phyloP scores from a whole-genome alignment of 1,284 basidiomycete genomes.

The Chalciporus sp. region DNA sequence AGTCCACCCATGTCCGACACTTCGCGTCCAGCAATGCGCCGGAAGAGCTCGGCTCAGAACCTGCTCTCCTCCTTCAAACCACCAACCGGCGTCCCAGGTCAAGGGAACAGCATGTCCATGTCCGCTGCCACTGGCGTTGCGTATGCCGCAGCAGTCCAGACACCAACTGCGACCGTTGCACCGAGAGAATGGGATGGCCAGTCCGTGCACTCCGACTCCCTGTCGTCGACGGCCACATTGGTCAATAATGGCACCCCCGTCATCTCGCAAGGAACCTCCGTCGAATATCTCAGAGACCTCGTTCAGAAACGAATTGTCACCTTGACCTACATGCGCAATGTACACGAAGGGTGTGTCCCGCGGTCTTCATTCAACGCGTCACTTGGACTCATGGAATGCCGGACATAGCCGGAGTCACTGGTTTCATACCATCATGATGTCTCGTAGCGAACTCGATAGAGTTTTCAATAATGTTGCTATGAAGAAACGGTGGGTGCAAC shows the following conservation, averaged over 20 bases:
- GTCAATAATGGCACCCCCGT: slow-evolving; percentile 35
- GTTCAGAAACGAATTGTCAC: slow-evolving; percentile 84
- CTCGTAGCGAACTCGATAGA: slow-evolving; percentile 69
- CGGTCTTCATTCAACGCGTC: not conserved
- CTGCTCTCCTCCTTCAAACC: slow-evolving; percentile 76
- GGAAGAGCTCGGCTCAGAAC: slow-evolving; percentile 84
- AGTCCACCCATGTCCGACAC: slow-evolving; percentile 33
- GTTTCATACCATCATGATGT: slow-evolving; percentile 86
- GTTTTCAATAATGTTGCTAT: slow-evolving; percentile 74
- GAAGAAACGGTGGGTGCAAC: slow-evolving; percentile 66
- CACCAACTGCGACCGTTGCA: slow-evolving; percentile 47
- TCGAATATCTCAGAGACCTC: slow-evolving; percentile 75
- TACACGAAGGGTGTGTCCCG: slow-evolving; percentile 75
- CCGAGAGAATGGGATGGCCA: slow-evolving; percentile 73
- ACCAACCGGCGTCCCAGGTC: slow-evolving; percentile 27
- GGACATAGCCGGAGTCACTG: slow-evolving; percentile 72
- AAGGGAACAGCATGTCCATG: slow-evolving; percentile 31
- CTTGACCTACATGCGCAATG: slow-evolving; percentile 79
- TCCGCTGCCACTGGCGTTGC: slow-evolving; percentile 37
- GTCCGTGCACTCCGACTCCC: slow-evolving; percentile 54
- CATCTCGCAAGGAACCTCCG: slow-evolving; percentile 59
- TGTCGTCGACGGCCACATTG: slow-evolving; percentile 36
- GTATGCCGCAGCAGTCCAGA: slow-evolving; percentile 33
- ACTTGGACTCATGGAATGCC: slow-evolving; percentile 9
- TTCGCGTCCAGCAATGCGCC: slow-evolving; percentile 65